Percentiles rank a stretch among this genome's conserved stretches.
Evolutionary conservation across 257 asterid genomes (phyloP).

Genomic region (Avicennia marina): DNA sequence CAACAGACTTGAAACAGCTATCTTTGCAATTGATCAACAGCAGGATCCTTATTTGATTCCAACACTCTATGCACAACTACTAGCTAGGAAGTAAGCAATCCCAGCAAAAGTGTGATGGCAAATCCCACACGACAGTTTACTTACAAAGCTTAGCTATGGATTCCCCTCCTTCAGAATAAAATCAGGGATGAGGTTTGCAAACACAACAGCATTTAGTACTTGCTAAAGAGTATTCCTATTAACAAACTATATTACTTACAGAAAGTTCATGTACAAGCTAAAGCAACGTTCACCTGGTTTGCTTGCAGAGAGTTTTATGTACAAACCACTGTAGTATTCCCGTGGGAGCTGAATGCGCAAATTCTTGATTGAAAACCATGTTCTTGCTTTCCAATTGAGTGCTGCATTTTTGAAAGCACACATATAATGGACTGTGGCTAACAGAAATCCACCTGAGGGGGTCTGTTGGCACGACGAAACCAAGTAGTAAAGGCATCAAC

Average conservation of each 20-base stretch:
- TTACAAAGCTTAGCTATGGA: neutral
- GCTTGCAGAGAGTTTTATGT: neutral
- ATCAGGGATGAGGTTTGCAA: no score
- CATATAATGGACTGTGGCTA: neutral
- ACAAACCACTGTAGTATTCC: neutral
- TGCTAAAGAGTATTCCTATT: neutral
- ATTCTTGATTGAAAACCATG: neutral
- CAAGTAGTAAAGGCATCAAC: slow-evolving; percentile 79
- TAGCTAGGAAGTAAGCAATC: no score
- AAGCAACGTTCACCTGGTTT: neutral
- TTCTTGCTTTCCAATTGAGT: neutral
- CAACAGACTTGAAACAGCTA: no score
- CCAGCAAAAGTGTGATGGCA: no score
- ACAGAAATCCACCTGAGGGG: neutral
- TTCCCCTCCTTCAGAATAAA: no score
- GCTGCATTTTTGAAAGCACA: neutral
- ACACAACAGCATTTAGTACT: no score
- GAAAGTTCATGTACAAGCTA: neutral
- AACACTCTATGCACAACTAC: no score
- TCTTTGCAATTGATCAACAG: no score
- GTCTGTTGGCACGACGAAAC: slow-evolving; percentile 80
- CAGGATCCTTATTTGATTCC: no score
- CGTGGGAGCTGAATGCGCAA: no score
- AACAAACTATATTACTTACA: neutral
- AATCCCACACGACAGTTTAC: no score